These are phyloP conservation scores for Periconia sp. DNA, from an alignment of 2,329 filamentous ascomycete species.

Conservation along the genomic window DNA sequence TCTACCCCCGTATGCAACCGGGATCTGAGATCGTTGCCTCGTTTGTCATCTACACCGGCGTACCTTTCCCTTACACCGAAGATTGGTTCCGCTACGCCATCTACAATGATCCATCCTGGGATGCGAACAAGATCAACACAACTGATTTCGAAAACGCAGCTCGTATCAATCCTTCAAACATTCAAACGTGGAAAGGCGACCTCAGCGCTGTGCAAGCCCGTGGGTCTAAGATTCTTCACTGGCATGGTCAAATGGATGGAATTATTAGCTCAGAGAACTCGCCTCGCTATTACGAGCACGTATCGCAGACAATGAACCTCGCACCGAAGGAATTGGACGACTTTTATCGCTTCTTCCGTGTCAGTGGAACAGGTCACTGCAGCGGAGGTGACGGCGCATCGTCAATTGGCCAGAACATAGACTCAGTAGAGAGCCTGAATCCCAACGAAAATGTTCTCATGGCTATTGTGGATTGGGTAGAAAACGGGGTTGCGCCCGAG, in stretches of 20 bases:
- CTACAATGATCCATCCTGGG: constrained; percentile 49
- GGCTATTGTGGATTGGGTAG: constrained; percentile 53
- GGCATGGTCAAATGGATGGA: constrained; percentile 48
- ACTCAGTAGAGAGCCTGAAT: constrained; percentile 28
- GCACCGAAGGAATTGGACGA: constrained; percentile 39
- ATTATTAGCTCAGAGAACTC: constrained; percentile 50
- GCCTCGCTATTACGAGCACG: constrained; percentile 53
- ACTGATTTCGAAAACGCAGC: constrained; percentile 47
- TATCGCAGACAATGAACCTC: constrained; percentile 47
- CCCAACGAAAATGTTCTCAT: constrained; percentile 50
- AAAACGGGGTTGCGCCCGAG: constrained; percentile 46
- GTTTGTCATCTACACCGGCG: constrained; percentile 42
- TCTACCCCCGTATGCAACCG: constrained; percentile 56
- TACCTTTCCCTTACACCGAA: constrained; percentile 46
- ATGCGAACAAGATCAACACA: constrained; percentile 41
- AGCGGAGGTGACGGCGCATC: constrained; percentile 51
- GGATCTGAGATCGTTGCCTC: constrained; percentile 48
- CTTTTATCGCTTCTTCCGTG: constrained; percentile 56
- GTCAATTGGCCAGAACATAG: constrained; percentile 31
- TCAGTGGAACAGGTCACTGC: constrained; percentile 57
- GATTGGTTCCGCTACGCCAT: constrained; percentile 56
- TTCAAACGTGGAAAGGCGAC: constrained; percentile 47
- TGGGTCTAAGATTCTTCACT: constrained; percentile 52
- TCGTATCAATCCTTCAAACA: constrained; percentile 39
- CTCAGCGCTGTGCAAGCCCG: constrained; percentile 38